Conservation (phyloP, 345 rosid genomes). For the Pistacia atlantica region DNA sequence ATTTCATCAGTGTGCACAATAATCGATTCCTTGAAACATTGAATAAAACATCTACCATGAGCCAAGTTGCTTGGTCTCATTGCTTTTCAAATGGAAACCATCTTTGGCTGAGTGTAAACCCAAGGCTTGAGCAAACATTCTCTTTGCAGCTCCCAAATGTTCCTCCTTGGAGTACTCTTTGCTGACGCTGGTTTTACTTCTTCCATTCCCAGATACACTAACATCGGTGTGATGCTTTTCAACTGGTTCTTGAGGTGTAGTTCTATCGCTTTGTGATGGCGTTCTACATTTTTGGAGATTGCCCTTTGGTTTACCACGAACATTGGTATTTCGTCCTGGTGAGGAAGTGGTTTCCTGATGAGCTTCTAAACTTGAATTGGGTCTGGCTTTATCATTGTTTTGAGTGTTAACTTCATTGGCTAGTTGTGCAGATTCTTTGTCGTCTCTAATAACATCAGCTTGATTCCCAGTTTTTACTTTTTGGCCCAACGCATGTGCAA, state of each 20-base stretch:
- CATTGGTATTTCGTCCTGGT: slow-evolving; percentile 11
- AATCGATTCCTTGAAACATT: not conserved
- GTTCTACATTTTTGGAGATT: slow-evolving; percentile 8
- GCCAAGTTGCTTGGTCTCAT: slow-evolving; percentile 29
- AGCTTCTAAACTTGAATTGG: slow-evolving; percentile 24
- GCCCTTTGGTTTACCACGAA: slow-evolving; percentile 19
- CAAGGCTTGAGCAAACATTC: slow-evolving; percentile 68
- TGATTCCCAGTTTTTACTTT: slow-evolving; percentile 25
- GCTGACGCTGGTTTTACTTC: slow-evolving; percentile 28
- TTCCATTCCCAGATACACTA: slow-evolving; percentile 19
- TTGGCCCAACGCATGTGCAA: slow-evolving; percentile 77
- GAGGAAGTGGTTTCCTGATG: slow-evolving; percentile 12
- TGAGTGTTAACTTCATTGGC: slow-evolving; percentile 13
- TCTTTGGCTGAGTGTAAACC: slow-evolving; percentile 46
- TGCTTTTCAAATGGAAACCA: slow-evolving; percentile 28
- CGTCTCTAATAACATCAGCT: slow-evolving; percentile 19
- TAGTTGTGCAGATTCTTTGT: slow-evolving; percentile 21
- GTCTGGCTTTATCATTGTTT: slow-evolving; percentile 25
- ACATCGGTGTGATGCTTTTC: slow-evolving; percentile 21
- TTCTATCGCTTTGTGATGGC: slow-evolving; percentile 27
- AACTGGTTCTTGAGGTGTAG: slow-evolving; percentile 18
- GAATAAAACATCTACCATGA: slow-evolving; percentile 9
- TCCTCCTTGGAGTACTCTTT: slow-evolving; percentile 47
- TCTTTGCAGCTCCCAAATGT: slow-evolving; percentile 64
- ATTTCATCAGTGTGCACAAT: not conserved